A percentile compares a stretch with the other conserved stretches of the same genome.
Conservation (phyloP, 768 basidiomycete genomes). For the Amanita muscaria region DNA sequence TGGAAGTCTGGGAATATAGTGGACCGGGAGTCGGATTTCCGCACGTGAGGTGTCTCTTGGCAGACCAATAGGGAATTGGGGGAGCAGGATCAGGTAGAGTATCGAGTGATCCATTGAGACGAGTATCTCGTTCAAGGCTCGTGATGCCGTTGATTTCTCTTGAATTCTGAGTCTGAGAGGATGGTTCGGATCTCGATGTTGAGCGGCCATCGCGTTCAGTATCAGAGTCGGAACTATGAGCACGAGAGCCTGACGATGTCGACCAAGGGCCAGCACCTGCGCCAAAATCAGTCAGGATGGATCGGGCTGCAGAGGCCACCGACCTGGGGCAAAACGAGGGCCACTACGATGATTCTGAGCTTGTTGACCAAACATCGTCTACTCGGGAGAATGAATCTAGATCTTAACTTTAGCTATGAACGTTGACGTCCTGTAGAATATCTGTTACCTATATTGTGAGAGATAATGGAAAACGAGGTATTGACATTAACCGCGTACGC, state of each 20-base stretch:
- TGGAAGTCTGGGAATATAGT: conserved; percentile 53
- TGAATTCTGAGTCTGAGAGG: conserved; percentile 29
- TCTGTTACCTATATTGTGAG: not conserved
- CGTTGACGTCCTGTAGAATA: not conserved
- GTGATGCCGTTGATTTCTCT: conserved; percentile 19
- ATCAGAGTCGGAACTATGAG: conserved; percentile 39
- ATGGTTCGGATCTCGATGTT: conserved; percentile 40
- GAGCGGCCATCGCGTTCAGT: conserved; percentile 45
- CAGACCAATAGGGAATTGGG: conserved; percentile 74
- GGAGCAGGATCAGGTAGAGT: conserved; percentile 43
- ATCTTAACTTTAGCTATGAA: not conserved
- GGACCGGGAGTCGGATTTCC: conserved; percentile 75
- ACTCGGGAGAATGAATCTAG: not conserved
- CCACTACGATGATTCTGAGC: conserved; percentile 15
- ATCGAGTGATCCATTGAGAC: conserved; percentile 36
- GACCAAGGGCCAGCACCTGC: conserved; percentile 28
- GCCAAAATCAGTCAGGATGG: conserved; percentile 1
- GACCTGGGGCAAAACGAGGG: conserved; percentile 21
- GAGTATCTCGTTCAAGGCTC: conserved; percentile 25
- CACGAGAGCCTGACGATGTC: conserved; percentile 15
- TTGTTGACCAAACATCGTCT: conserved; percentile 9
- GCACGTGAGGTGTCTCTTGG: conserved; percentile 85
- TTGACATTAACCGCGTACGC: too few species aligned
- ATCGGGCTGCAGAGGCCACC: conserved; percentile 5
- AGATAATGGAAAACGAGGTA: too few species aligned